A percentile compares a stretch with the other conserved stretches of the same genome.
Conservation (phyloP, 306 rosid species). For the Pyrus bretschneideri region DNA sequence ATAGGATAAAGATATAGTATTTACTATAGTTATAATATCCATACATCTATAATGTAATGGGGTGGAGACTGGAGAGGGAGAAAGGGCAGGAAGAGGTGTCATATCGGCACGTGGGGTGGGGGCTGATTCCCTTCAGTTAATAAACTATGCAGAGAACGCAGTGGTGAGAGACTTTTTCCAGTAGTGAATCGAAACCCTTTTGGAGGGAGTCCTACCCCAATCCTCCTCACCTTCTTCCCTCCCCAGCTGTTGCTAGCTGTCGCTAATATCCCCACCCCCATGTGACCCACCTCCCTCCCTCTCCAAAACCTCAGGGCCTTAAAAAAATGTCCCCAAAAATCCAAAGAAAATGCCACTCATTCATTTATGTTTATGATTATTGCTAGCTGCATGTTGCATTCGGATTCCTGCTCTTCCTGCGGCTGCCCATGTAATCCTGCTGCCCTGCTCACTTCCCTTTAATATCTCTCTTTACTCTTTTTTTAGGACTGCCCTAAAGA, state of each 20-base stretch:
- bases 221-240: not conserved
- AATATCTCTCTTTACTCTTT: not conserved
- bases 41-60: conserved; percentile 5
- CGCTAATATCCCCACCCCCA: conserved; percentile 55
- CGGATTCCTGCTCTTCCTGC: not conserved
- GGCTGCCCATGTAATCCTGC: not conserved
- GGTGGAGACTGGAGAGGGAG: conserved; percentile 18
- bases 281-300: conserved; percentile 59
- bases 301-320: conserved; percentile 43
- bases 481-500: not conserved
- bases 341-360: not conserved
- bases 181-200: conserved; percentile 25
- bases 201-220: conserved; percentile 21
- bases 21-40: not conserved
- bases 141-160: not conserved
- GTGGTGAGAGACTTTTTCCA: conserved; percentile 33
- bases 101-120: conserved; percentile 97
- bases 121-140: conserved; percentile 46
- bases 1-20: not conserved
- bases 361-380: not conserved
- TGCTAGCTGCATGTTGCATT: not conserved
- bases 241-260: conserved; percentile 99
- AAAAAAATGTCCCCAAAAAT: not conserved
- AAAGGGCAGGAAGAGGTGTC: conserved; percentile 55
- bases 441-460: not conserved